Evolutionary conservation across 129 eudicot genomes (phyloP), one percentile per base, ranked within the genome.

Genomic region (Flaveria bidentis): DNA sequence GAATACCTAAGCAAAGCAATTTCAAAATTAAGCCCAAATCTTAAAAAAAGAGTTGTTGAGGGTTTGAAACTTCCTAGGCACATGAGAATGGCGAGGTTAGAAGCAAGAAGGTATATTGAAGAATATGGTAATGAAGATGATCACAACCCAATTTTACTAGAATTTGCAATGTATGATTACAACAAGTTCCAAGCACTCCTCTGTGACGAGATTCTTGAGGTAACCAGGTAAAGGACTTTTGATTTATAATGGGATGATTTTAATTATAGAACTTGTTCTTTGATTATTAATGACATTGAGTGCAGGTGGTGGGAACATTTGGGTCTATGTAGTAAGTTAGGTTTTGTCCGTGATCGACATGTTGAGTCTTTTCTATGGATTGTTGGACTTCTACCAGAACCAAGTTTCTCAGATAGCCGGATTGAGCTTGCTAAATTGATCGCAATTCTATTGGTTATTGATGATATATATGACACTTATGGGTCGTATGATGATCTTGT

Each of bases 281-380:
- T 33, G 6, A 33, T 33, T 33, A 33, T 33, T 33, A 33, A 33
- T 33, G 39, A 33, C 39, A 33, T 33, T 33, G 39, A 73, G 41
- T 69, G 72, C 69, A 88, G 94, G 71, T 88, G 94, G 94, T 84
- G 90, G 85, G 71, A 71, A 33, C 77, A 82, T 28, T 67, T 86
- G 50, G 87, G 83, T 2, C 84, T 88, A 14, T 75, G 65, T 2
- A 72, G 72, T 16, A 85, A 88, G 77, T 67, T 85, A 14, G 28
- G 17, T 6, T 82, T 86, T 47, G 84, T 80, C 8, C 51, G 93
- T 57, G 90, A 88, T 60, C 74, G 93, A 44, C 83, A 81, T 0
- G 45, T 86, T 66, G 87, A 86, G 25, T 84, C 87, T 62, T 86
- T 84, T 25, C 47, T 88, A 0, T 88, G 94, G 94, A 64, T 75